Conservation (phyloP, 306 rosid species). For the Quercus engelmannii region DNA sequence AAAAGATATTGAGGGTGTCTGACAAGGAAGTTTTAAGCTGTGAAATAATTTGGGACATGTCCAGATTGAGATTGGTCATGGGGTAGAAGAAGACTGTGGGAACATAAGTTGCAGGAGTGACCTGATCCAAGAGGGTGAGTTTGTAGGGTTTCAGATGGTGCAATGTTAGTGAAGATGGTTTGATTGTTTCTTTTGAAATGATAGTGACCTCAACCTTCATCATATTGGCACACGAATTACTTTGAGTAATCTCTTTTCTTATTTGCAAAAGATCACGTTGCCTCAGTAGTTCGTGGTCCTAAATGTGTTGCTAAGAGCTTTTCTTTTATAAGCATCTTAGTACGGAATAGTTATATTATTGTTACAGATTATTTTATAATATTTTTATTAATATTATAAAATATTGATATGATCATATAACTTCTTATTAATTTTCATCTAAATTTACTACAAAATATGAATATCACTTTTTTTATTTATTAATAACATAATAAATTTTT, state of each 20-base stretch:
- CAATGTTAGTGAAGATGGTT: constrained; percentile 28
- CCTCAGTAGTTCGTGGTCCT: too few relatives aligned
- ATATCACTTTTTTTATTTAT: too few relatives aligned
- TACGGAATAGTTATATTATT: accelerated
- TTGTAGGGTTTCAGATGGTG: constrained; percentile 5
- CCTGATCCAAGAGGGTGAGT: constrained; percentile 29
- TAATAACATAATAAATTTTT: too few relatives aligned
- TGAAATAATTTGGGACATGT: neutral
- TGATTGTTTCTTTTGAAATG: constrained; percentile 39
- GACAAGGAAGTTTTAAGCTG: constrained; percentile 39
- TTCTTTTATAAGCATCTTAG: too few relatives aligned
- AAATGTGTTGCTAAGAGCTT: too few relatives aligned
- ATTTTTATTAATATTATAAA: too few relatives aligned
- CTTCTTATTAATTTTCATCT: accelerated
- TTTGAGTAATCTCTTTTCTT: too few relatives aligned
- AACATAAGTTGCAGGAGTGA: constrained; percentile 20
- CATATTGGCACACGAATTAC: neutral
- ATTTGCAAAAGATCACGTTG: too few relatives aligned
- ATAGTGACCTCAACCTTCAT: constrained; percentile 35
- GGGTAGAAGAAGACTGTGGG: constrained; percentile 35
- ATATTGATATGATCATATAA: accelerated
- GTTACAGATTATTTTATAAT: too few relatives aligned
- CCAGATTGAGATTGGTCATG: neutral
- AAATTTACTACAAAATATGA: too few relatives aligned
- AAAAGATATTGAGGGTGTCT: constrained; percentile 41